Evolutionary conservation across 2,329 filamentous ascomycete species (phyloP), one percentile per base, ranked within the genome.

Genomic region (Cordyceps tenuipes): DNA sequence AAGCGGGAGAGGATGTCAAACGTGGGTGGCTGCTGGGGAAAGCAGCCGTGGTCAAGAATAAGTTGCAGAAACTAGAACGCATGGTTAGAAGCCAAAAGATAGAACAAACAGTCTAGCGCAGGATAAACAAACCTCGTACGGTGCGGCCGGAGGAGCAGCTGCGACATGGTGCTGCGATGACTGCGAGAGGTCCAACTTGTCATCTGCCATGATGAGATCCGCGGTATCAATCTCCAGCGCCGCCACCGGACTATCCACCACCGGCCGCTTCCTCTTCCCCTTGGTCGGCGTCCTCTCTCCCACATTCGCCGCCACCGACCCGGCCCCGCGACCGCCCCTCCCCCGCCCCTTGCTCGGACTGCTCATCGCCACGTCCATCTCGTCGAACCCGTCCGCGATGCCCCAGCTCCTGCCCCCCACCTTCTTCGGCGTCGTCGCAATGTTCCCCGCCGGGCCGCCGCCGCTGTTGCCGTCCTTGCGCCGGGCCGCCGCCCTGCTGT

Each of bases 311-410:
- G 78, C 75, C 2, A 80, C 73, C 0, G 79, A 71, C 0, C 76
- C 75, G 0, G 71, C 69, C 57, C 76, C 63, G 70, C 77, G 65
- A 64, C 64, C 73, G 64, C 64, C 73, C 64, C 68, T 69, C 56
- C 75, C 72, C 56, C 77, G 75, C 0, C 75, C 76, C 65, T 82
- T 83, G 67, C 72, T 79, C 0, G 82, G 82, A 60, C 82, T 85
- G 60, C 82, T 85, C 5, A 71, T 69, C 8, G 77, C 75, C 59
- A 83, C 76, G 63, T 85, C 82, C 63, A 83, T 76, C 62, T 90
- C 84, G 62, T 92, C 88, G 66, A 94, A 94, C 0, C 90, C 90
- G 71, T 94, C 90, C 1, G 87, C 81, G 54, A 88, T 75, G 1
- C 80, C 77, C 72, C 82, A 82, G 1, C 69, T 81, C 84, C 31